Conservation (phyloP, 768 basidiomycete species). For the Candolleomyces eurysporus region DNA sequence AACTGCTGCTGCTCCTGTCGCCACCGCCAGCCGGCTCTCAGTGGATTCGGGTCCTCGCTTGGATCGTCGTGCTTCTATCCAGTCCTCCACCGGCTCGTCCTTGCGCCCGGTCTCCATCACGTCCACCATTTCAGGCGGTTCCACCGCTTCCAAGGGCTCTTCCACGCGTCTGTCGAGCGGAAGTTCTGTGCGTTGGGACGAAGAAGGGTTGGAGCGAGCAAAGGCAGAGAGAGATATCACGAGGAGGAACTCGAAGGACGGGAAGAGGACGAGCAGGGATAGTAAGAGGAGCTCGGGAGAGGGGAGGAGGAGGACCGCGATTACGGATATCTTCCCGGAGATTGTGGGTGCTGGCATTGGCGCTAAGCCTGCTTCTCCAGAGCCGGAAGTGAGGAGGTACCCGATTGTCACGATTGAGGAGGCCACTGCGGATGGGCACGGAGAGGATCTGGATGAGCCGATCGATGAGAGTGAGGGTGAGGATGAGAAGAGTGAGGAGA, state of each 20-base stretch:
- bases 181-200: conserved; percentile 34
- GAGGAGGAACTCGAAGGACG: background rate
- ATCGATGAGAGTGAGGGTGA: conserved; percentile 16
- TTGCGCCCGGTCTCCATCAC: conserved; percentile 27
- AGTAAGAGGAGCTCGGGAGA: conserved; percentile 45
- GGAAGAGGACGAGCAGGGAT: conserved; percentile 33
- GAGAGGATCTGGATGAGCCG: conserved; percentile 15
- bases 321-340: conserved; percentile 62
- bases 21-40: conserved; percentile 13
- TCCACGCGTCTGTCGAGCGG: conserved; percentile 51
- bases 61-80: conserved; percentile 18
- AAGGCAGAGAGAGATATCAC: conserved; percentile 19
- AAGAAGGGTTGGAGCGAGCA: conserved; percentile 33
- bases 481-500: conserved; percentile 12
- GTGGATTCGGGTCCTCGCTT: conserved; percentile 24
- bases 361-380: conserved; percentile 8
- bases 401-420: conserved; percentile 47
- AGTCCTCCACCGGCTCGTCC: conserved; percentile 37
- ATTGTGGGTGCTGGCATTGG: conserved; percentile 11
- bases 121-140: conserved; percentile 28
- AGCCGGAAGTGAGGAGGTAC: conserved; percentile 13
- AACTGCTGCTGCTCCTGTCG: no score
- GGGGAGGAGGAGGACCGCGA: conserved; percentile 49
- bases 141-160: conserved; percentile 41
- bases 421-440: conserved; percentile 54